phyloP scores from a whole-genome alignment of 176 grass and related monocot species.

The Raddia guianensis region DNA sequence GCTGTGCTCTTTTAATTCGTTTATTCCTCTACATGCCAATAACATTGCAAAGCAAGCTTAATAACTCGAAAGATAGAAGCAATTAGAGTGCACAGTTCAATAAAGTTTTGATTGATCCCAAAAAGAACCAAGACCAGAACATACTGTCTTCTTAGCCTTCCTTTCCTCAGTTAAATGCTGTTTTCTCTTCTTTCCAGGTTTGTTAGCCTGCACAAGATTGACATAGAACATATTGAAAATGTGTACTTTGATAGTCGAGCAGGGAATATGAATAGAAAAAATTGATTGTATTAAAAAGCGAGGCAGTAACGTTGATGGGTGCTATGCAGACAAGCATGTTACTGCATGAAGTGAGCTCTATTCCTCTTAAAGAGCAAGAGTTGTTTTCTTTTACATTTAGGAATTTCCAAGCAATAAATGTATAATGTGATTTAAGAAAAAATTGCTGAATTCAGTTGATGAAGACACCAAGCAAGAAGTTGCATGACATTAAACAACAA shows the following conservation, averaged over 20 bases:
- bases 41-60: slow-evolving; percentile 48
- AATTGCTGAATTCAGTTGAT: background rate
- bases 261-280: slow-evolving; percentile 34
- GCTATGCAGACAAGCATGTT: slow-evolving; percentile 12
- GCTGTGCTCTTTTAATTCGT: slow-evolving; percentile 72
- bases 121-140: slow-evolving; percentile 19
- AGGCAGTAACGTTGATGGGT: background rate
- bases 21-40: slow-evolving; percentile 73
- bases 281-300: background rate
- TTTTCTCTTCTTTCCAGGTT: slow-evolving; percentile 66
- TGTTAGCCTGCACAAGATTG: slow-evolving; percentile 54
- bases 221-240: slow-evolving; percentile 20
- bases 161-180: slow-evolving; percentile 55
- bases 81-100: slow-evolving; percentile 29
- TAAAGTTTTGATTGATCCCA: slow-evolving; percentile 22
- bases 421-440: slow-evolving; percentile 7
- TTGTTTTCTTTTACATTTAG: background rate
- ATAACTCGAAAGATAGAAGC: slow-evolving; percentile 27
- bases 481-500: slow-evolving; percentile 24
- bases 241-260: background rate
- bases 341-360: slow-evolving; percentile 3
- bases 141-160: slow-evolving; percentile 81
- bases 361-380: background rate
- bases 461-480: slow-evolving; percentile 15
- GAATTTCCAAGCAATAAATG: slow-evolving; percentile 16